These are phyloP conservation scores for Aspergillus quadricinctus DNA, from an alignment of 2,329 filamentous ascomycete species.

Conservation along the genomic window DNA sequence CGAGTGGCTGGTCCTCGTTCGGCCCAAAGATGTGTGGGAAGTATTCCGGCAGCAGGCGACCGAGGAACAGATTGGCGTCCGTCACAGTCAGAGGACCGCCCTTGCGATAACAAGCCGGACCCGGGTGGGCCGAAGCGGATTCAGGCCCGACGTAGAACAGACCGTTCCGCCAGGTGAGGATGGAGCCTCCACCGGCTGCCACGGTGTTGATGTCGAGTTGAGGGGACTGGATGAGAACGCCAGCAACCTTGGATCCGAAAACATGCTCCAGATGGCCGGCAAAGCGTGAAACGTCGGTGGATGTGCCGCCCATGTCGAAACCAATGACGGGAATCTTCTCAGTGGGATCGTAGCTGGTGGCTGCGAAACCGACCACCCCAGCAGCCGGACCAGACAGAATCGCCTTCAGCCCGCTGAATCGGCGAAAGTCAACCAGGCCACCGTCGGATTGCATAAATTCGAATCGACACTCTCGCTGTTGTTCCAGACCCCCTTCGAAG, in stretches of 20 bases:
- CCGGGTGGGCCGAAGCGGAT: conserved; percentile 84
- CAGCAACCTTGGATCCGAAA: conserved; percentile 88
- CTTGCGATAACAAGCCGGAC: conserved; percentile 88
- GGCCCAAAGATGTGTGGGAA: conserved; percentile 95
- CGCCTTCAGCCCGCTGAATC: conserved; percentile 79
- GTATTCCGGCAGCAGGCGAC: conserved; percentile 81
- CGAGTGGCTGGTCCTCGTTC: conserved; percentile 78
- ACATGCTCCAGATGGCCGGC: conserved; percentile 88
- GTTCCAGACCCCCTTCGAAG: conserved; percentile 74
- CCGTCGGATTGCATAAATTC: conserved; percentile 97
- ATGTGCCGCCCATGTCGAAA: conserved; percentile 94
- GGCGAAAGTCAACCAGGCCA: conserved; percentile 52
- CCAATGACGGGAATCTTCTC: conserved; percentile 85
- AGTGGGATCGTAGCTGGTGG: conserved; percentile 80
- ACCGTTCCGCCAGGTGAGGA: conserved; percentile 80
- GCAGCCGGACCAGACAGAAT: conserved; percentile 91
- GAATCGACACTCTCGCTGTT: conserved; percentile 69
- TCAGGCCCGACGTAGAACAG: conserved; percentile 90
- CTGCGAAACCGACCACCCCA: conserved; percentile 86
- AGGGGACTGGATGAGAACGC: conserved; percentile 88
- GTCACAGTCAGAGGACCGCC: conserved; percentile 87
- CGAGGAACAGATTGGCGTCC: conserved; percentile 84
- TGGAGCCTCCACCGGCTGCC: conserved; percentile 69
- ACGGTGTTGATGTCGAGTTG: conserved; percentile 95
- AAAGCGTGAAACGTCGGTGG: conserved; percentile 82